Percentiles rank a stretch among this genome's conserved stretches.
These are phyloP conservation scores for Plantago coronopus DNA, from an alignment of 305 asterid species.

Conservation along the genomic window DNA sequence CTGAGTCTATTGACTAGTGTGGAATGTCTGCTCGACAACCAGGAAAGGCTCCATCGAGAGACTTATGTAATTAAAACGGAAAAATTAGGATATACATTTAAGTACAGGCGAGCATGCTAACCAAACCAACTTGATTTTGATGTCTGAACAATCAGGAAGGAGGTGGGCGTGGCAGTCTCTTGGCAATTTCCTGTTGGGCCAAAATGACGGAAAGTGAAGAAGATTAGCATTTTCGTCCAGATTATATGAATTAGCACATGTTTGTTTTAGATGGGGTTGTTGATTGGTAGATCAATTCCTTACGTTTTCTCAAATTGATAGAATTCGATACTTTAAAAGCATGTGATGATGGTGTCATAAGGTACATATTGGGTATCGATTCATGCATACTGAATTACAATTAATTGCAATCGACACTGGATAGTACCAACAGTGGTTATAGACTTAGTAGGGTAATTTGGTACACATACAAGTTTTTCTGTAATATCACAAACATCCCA, in stretches of 20 bases:
- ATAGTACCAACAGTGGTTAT: too few relatives aligned
- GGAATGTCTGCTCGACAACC: slow-evolving; percentile 3
- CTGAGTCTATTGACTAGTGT: background rate
- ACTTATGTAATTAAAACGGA: background rate
- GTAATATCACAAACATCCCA: background rate
- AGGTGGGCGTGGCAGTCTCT: slow-evolving; percentile 80
- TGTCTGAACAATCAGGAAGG: slow-evolving; percentile 34
- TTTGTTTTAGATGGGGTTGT: background rate
- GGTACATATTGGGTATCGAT: background rate
- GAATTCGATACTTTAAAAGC: background rate
- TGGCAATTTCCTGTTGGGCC: slow-evolving; percentile 73
- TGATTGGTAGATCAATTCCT: background rate
- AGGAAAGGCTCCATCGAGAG: slow-evolving; percentile 2
- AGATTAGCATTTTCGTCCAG: background rate
- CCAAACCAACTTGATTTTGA: background rate
- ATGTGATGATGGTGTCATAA: background rate
- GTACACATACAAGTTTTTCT: background rate
- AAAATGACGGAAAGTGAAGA: slow-evolving; percentile 14
- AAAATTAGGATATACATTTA: slow-evolving; percentile 8
- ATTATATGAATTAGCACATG: background rate
- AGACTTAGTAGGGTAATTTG: background rate
- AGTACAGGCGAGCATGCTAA: background rate
- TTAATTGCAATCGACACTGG: too few relatives aligned
- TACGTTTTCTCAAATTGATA: background rate
- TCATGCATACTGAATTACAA: background rate